Percentiles rank a stretch among this genome's conserved stretches.
phyloP scores from a whole-genome alignment of 2,329 filamentous ascomycete genomes.

The Lecanosticta acicola region DNA sequence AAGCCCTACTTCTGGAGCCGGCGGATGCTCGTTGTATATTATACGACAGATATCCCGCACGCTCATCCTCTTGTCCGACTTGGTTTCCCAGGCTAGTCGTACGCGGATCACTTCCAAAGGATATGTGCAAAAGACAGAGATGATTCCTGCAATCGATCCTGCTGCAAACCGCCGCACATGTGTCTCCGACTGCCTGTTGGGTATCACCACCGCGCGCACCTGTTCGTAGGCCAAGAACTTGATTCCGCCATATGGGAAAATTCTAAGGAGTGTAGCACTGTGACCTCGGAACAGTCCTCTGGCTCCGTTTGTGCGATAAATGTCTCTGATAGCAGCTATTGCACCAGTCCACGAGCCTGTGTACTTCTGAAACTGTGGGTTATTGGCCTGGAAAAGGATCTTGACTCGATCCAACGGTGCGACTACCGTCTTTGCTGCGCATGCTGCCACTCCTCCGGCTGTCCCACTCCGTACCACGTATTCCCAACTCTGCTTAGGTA shows the following conservation, averaged over 20 bases:
- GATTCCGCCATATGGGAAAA: slow-evolving; percentile 95
- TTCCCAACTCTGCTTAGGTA: slow-evolving; percentile 68
- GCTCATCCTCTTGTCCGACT: slow-evolving; percentile 62
- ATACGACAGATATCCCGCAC: slow-evolving; percentile 71
- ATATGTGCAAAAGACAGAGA: slow-evolving; percentile 93
- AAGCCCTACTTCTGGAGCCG: slow-evolving; percentile 24
- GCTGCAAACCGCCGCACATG: slow-evolving; percentile 67
- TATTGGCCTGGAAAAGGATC: slow-evolving; percentile 94
- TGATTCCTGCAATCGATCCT: slow-evolving; percentile 73
- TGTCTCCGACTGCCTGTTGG: slow-evolving; percentile 67
- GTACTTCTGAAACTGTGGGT: slow-evolving; percentile 90
- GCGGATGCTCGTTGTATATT: slow-evolving; percentile 73
- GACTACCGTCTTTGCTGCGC: slow-evolving; percentile 90
- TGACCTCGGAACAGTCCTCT: slow-evolving; percentile 85
- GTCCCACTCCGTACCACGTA: slow-evolving; percentile 79
- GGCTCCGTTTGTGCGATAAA: slow-evolving; percentile 68
- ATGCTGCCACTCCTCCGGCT: slow-evolving; percentile 85
- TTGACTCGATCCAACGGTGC: slow-evolving; percentile 96
- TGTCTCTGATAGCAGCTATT: slow-evolving; percentile 73
- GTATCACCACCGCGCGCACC: slow-evolving; percentile 74
- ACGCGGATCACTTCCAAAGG: slow-evolving; percentile 90
- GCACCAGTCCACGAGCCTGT: slow-evolving; percentile 83
- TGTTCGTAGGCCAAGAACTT: slow-evolving; percentile 99
- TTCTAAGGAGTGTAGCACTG: slow-evolving; percentile 85
- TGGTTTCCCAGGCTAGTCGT: slow-evolving; percentile 90